Percentiles rank a stretch among this genome's conserved stretches.
Conservation (phyloP, 306 rosid species). For the Echinosophora koreensis region DNA sequence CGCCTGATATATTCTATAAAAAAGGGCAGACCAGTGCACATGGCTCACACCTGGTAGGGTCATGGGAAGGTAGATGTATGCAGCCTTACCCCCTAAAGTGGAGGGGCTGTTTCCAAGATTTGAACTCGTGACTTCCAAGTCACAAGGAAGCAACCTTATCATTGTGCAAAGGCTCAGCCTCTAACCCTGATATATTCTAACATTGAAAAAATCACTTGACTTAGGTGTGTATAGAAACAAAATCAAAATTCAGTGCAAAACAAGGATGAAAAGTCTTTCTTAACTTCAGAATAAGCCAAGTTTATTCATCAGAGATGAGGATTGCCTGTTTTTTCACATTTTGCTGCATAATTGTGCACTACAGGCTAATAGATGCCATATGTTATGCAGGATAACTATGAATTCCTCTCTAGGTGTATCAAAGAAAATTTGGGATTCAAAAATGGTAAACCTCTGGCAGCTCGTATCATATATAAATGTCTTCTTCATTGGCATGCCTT, state of each 20-base stretch:
- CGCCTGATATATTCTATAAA: no score
- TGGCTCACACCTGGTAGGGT: no score
- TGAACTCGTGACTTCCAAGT: no score
- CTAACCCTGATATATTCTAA: no score
- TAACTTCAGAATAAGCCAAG: conserved; percentile 1
- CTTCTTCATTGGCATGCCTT: conserved; percentile 99
- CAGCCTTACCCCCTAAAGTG: no score
- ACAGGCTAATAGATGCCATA: conserved; percentile 28
- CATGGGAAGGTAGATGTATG: no score
- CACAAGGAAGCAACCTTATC: no score
- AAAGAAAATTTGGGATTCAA: conserved; percentile 90
- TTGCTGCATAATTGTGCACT: conserved; percentile 17
- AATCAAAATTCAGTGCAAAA: neutral
- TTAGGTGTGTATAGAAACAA: neutral
- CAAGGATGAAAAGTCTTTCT: neutral
- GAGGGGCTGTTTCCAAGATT: no score
- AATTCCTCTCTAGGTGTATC: conserved; percentile 85
- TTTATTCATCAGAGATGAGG: conserved; percentile 30
- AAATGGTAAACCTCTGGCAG: conserved; percentile 86
- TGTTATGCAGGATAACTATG: conserved; percentile 82
- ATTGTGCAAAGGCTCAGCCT: no score
- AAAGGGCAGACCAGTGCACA: no score
- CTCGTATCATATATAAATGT: conserved; percentile 84
- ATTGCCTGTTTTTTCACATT: conserved; percentile 6
- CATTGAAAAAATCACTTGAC: no score